A percentile compares a stretch with the other conserved stretches of the same genome.
phyloP scores from a whole-genome alignment of 176 grass and related monocot species.

The Oryza officinalis region DNA sequence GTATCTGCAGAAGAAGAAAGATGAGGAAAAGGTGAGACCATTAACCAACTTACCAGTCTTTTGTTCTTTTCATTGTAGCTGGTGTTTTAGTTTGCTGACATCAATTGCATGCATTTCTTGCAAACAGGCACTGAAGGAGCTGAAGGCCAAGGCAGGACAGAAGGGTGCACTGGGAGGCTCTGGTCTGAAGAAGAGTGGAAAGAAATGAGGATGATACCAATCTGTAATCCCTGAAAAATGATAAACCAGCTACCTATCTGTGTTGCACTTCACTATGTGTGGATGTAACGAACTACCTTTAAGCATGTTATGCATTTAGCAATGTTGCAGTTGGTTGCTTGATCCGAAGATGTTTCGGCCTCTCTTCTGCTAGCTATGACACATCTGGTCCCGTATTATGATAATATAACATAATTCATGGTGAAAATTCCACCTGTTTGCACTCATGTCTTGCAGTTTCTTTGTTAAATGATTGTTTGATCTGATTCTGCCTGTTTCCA shows the following conservation, averaged over 20 bases:
- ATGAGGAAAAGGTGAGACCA: slow-evolving; percentile 70
- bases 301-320: slow-evolving; percentile 19
- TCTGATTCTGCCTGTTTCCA: neutral
- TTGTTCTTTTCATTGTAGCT: neutral
- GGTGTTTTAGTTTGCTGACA: neutral
- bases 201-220: slow-evolving; percentile 59
- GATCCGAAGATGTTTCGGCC: slow-evolving; percentile 23
- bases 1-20: slow-evolving; percentile 96
- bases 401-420: slow-evolving; percentile 16
- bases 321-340: slow-evolving; percentile 31
- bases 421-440: neutral
- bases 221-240: neutral
- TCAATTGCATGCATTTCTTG: neutral
- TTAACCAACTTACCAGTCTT: neutral
- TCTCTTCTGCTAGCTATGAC: slow-evolving; percentile 28
- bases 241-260: slow-evolving; percentile 24
- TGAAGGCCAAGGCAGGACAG: slow-evolving; percentile 77
- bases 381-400: neutral
- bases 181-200: slow-evolving; percentile 96
- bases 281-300: slow-evolving; percentile 30
- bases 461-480: neutral
- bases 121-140: slow-evolving; percentile 78
- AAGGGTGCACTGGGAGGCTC: slow-evolving; percentile 85
- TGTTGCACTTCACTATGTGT: slow-evolving; percentile 18
- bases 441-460: neutral